Evolutionary conservation across 495 filamentous ascomycete species (phyloP).

Genomic region (Aspergillus cavernicola): DNA sequence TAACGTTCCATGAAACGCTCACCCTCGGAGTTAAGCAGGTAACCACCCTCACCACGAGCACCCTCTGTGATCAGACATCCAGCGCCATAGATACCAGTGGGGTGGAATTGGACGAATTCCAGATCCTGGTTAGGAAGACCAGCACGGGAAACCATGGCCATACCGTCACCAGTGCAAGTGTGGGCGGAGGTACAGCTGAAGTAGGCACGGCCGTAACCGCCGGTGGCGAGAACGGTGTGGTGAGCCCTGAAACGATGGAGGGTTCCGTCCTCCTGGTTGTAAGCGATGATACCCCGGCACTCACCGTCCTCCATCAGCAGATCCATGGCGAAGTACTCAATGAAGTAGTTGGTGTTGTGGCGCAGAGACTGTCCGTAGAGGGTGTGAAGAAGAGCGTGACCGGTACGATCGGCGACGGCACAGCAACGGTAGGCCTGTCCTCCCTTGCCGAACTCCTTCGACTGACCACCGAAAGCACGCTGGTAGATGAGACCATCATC

Average conservation of each 20-base stretch:
- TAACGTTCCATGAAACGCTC: conserved; percentile 99
- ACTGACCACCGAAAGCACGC: conserved; percentile 96
- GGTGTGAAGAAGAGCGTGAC: conserved; percentile 94
- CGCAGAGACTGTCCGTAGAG: conserved; percentile 95
- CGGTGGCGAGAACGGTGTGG: conserved; percentile 93
- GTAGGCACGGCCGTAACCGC: conserved; percentile 94
- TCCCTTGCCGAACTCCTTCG: conserved; percentile 89
- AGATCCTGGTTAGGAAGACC: conserved; percentile 98
- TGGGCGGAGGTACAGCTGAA: conserved; percentile 97
- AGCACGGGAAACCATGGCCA: conserved; percentile 97
- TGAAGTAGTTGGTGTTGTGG: conserved; percentile 99
- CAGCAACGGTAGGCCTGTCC: conserved; percentile 96
- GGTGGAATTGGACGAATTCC: conserved; percentile 99
- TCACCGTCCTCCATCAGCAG: conserved; percentile 94
- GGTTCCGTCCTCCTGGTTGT: conserved; percentile 97
- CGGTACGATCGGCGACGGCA: conserved; percentile 91
- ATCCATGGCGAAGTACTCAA: conserved; percentile 96
- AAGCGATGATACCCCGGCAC: conserved; percentile 92
- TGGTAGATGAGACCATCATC: conserved; percentile 98
- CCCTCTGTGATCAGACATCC: conserved; percentile 98
- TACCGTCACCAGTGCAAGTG: conserved; percentile 97
- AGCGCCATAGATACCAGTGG: conserved; percentile 97
- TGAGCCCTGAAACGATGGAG: conserved; percentile 93
- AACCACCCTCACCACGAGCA: conserved; percentile 96
- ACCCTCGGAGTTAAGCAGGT: conserved; percentile 92